Conservation (phyloP, 371 early-diverging fungal genomes). For the Mucor irregularis region DNA sequence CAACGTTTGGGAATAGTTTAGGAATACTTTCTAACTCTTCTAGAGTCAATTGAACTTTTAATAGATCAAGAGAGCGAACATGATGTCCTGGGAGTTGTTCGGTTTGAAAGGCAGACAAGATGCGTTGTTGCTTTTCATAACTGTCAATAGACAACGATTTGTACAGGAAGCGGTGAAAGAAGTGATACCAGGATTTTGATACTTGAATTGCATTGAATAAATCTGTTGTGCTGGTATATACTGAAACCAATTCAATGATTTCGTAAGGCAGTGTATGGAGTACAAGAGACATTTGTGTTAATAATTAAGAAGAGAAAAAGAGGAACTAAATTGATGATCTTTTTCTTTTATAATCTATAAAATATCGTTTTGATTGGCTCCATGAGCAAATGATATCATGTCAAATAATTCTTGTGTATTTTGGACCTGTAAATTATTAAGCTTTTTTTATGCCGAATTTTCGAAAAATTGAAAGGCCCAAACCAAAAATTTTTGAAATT, state of each 20-base stretch:
- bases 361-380: no score
- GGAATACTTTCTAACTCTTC: neutral
- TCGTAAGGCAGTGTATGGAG: constrained; percentile 7
- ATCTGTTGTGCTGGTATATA: neutral
- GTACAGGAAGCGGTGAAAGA: constrained; percentile 10
- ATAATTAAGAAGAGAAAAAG: neutral
- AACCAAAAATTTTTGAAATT: no score
- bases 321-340: no score
- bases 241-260: constrained; percentile 14
- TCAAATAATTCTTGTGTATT: no score
- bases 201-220: constrained; percentile 11
- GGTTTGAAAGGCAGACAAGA: neutral
- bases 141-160: neutral
- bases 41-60: neutral
- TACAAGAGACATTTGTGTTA: neutral
- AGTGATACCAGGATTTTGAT: constrained; percentile 18
- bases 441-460: no score
- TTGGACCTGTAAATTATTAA: no score
- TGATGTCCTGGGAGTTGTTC: constrained; percentile 6
- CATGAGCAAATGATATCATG: no score
- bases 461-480: no score
- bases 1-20: constrained; percentile 6
- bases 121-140: neutral
- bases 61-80: constrained; percentile 1
- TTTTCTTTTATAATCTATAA: no score